These are phyloP conservation scores for Saturnispora besseyi DNA, from an alignment of 805 yeast species.

Conservation along the genomic window DNA sequence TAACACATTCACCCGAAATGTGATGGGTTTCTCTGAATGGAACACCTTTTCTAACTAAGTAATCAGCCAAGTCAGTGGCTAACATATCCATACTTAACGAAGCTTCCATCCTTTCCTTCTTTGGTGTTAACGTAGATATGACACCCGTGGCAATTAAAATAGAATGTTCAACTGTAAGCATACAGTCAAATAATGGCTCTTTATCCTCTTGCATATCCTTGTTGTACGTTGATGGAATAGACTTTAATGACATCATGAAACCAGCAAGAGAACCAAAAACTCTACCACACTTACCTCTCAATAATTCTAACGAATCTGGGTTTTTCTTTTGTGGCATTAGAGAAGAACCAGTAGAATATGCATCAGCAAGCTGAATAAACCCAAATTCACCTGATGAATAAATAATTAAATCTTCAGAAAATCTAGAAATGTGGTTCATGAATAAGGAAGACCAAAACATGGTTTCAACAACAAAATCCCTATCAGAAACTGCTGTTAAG, in stretches of 20 bases:
- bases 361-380: conserved; percentile 87
- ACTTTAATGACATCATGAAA: conserved; percentile 90
- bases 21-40: conserved; percentile 99
- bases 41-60: conserved; percentile 93
- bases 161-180: conserved; percentile 89
- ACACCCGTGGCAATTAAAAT: conserved; percentile 94
- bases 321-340: conserved; percentile 99
- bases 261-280: conserved; percentile 94
- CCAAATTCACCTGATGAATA: conserved; percentile 98
- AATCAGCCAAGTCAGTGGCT: conserved; percentile 97
- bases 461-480: conserved; percentile 94
- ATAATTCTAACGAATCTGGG: conserved; percentile 90
- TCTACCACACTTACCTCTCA: conserved; percentile 96
- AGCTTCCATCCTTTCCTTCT: conserved; percentile 66
- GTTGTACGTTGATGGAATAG: conserved; percentile 96
- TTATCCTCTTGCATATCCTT: conserved; percentile 99
- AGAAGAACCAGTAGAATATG: conserved; percentile 96
- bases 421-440: conserved; percentile 91
- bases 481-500: conserved; percentile 90
- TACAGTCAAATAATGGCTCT: conserved; percentile 92
- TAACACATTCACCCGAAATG: conserved; percentile 95
- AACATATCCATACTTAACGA: conserved; percentile 98
- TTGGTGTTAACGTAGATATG: conserved; percentile 71
- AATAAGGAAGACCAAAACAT: conserved; percentile 92
- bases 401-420: conserved; percentile 89